phyloP scores from a whole-genome alignment of 768 basidiomycete species.

The Mycena maculata region DNA sequence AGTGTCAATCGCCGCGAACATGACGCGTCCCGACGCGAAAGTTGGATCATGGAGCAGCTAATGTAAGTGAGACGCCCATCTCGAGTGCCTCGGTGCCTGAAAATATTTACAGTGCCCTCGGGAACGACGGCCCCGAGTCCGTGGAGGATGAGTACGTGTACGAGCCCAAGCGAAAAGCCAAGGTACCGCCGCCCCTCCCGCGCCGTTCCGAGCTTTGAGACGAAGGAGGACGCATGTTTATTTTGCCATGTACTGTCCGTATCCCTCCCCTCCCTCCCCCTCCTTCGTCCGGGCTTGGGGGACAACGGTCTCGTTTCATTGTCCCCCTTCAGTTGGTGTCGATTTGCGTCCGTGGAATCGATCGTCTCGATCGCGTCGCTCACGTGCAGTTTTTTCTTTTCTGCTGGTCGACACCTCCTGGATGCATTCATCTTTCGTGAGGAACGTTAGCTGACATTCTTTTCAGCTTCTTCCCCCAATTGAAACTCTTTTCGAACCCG shows the following conservation, averaged over 20 bases:
- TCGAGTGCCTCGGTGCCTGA: background rate
- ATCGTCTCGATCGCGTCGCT: slow-evolving; percentile 43
- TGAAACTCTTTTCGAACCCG: slow-evolving; percentile 57
- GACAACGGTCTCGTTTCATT: slow-evolving; percentile 75
- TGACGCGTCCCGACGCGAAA: slow-evolving; percentile 87
- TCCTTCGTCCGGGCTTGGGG: slow-evolving; percentile 94
- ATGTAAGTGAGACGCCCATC: slow-evolving; percentile 63
- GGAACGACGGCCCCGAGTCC: slow-evolving; percentile 70
- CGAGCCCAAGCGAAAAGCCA: slow-evolving; percentile 87
- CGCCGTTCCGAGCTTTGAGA: slow-evolving; percentile 95
- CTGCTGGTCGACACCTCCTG: slow-evolving; percentile 28
- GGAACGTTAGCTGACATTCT: slow-evolving; percentile 27
- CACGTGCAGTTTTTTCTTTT: slow-evolving; percentile 19
- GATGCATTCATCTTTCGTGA: slow-evolving; percentile 13
- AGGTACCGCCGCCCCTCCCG: slow-evolving; percentile 88
- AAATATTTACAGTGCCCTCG: slow-evolving; percentile 63
- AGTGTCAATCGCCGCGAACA: slow-evolving; percentile 87
- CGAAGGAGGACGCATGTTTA: slow-evolving; percentile 79
- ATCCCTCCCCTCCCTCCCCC: slow-evolving; percentile 67
- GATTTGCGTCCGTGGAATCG: slow-evolving; percentile 48
- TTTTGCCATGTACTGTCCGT: slow-evolving; percentile 77
- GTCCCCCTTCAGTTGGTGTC: slow-evolving; percentile 75
- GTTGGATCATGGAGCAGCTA: slow-evolving; percentile 94
- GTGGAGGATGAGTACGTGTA: slow-evolving; percentile 87
- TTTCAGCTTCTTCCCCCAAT: slow-evolving; percentile 33